Evolutionary conservation across 768 basidiomycete genomes (phyloP), one percentile per base, ranked within the genome.

Genomic region (Boletus coccyginus): DNA sequence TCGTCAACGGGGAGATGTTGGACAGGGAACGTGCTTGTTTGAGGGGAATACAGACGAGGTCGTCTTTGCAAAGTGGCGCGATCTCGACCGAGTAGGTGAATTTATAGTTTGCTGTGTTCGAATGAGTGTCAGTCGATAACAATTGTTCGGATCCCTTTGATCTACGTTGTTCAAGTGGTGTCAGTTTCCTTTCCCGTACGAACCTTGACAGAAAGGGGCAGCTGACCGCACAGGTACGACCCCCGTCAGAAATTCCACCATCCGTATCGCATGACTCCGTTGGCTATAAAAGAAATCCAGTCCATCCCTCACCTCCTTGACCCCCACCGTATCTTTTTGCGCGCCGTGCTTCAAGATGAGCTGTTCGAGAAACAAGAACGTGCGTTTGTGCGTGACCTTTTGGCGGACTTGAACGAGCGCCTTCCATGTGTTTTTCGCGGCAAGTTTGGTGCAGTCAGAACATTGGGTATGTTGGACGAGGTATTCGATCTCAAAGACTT

Each of bases 371-470:
- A 87, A 99, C 64, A 99, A 74, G 78, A 99, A 99, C 2, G 97
- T 98, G 55, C 97, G 86, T 75, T 99, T 99, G 72, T 99, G 97
- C 5, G 93, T 80, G 42, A 98, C 97, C 74, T 99, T 98, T 71
- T 99, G 97, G 45, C 97, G 88, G n/a, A 98, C 94, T 77, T 98
- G 97, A 2, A 99, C 95, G 38, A 94, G 80, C 1, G 96, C 94
- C 68, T 94, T 94, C 97, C 96, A 98, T 0, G 95, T 98, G 70
- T 98, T 98, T 77, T 98, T 99, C 3, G 97, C 97, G 0, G 97
- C 97, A 5, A 98, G 82, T 64, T 85, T 87, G 1, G 96, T 80
- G 67, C 97, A 99, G 62, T 94, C 92, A 0, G 93, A 87, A 72
- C 97, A 99, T 76, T 99, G 97, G 1, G 91, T 90, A 62, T 95